phyloP scores from a whole-genome alignment of 371 early-diverging fungal species.

The Lichtheimia ornata region DNA sequence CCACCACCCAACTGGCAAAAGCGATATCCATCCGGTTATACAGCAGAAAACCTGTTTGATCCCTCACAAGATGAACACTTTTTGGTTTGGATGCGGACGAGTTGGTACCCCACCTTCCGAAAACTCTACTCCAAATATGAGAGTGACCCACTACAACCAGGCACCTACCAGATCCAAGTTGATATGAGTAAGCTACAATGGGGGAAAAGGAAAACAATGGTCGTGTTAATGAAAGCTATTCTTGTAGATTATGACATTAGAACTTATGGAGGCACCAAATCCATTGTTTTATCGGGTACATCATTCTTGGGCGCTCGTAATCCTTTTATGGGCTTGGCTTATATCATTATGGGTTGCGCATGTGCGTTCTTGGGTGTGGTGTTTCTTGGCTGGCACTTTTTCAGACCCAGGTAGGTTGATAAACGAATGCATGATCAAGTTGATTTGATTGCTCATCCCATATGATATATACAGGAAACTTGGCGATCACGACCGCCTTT shows the following conservation, averaged over 20 bases:
- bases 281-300: slow-evolving; percentile 90
- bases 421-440: background rate
- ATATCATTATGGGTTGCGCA: slow-evolving; percentile 86
- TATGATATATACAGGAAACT: slow-evolving; percentile 67
- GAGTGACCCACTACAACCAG: slow-evolving; percentile 45
- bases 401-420: slow-evolving; percentile 80
- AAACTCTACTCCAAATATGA: slow-evolving; percentile 82
- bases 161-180: slow-evolving; percentile 59
- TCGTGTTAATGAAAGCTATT: background rate
- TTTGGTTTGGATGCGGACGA: slow-evolving; percentile 94
- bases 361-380: slow-evolving; percentile 87
- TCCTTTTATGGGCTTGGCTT: slow-evolving; percentile 93
- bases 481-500: slow-evolving; percentile 94
- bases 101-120: slow-evolving; percentile 89
- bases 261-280: slow-evolving; percentile 91
- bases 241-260: slow-evolving; percentile 77
- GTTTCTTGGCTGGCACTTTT: slow-evolving; percentile 88
- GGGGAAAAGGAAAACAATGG: background rate
- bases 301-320: slow-evolving; percentile 95
- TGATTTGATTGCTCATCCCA: too few species aligned
- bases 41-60: slow-evolving; percentile 52
- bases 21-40: slow-evolving; percentile 46
- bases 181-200: slow-evolving; percentile 45
- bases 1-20: slow-evolving; percentile 73
- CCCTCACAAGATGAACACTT: slow-evolving; percentile 79